Evolutionary conservation across 805 yeast genomes (phyloP).

Genomic region (Metschnikowia continentalis): DNA sequence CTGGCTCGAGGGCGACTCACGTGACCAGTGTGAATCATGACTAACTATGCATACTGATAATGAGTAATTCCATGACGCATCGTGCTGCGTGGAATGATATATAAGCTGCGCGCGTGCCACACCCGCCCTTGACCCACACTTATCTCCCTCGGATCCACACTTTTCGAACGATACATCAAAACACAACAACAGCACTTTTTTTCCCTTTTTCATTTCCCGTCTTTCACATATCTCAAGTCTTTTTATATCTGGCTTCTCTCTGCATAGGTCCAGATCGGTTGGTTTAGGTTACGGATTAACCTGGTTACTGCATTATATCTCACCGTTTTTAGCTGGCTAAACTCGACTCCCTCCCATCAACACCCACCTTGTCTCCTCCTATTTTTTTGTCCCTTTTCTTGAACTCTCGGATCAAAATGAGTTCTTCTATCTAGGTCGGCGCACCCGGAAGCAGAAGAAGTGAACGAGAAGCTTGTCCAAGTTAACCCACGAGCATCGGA

Average conservation of each 20-base stretch:
- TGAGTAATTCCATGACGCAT: constrained; percentile 6
- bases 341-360: not conserved
- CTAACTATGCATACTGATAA: constrained; percentile 2
- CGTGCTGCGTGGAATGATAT: constrained; percentile 4
- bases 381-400: not conserved
- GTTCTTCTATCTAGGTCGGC: constrained; percentile 5
- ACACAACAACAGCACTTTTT: not conserved
- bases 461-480: not conserved
- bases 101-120: constrained; percentile 3
- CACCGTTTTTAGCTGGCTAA: constrained; percentile 3
- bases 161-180: not conserved
- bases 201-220: not conserved
- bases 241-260: too few relatives aligned
- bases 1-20: not conserved
- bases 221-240: not conserved
- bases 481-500: not conserved
- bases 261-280: not conserved
- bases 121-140: not conserved
- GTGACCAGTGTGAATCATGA: constrained; percentile 2
- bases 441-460: constrained; percentile 1
- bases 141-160: constrained; percentile 1
- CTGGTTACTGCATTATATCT: not conserved
- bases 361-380: not conserved
- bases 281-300: not conserved
- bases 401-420: constrained; percentile 3